phyloP scores from a whole-genome alignment of 2,329 filamentous ascomycete genomes.

The Cercospora zeina region DNA sequence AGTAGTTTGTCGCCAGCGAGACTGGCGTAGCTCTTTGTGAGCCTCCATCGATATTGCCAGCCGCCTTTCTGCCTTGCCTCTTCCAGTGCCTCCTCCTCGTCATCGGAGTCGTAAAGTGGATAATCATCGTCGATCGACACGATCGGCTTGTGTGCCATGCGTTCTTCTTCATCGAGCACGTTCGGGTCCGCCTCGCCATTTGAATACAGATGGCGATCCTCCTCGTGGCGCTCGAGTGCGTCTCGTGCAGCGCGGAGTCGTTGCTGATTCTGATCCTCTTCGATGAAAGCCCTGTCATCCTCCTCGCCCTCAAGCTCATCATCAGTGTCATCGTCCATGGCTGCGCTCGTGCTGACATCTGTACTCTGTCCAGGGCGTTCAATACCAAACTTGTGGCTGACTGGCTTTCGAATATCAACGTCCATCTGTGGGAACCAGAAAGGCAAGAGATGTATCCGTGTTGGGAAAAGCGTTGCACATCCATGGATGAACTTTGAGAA shows the following conservation, averaged over 20 bases:
- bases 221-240: slow-evolving; percentile 53
- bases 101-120: slow-evolving; percentile 85
- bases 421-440: slow-evolving; percentile 99
- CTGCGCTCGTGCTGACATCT: slow-evolving; percentile 74
- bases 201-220: slow-evolving; percentile 51
- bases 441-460: slow-evolving; percentile 82
- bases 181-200: slow-evolving; percentile 44
- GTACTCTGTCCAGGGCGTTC: slow-evolving; percentile 73
- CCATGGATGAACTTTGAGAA: slow-evolving; percentile 99
- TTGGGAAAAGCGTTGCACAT: slow-evolving; percentile 80
- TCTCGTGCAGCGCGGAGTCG: slow-evolving; percentile 54
- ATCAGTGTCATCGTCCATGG: slow-evolving; percentile 73
- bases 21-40: slow-evolving; percentile 53
- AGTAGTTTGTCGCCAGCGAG: slow-evolving; percentile 45
- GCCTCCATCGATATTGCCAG: slow-evolving; percentile 68
- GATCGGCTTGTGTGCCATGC: slow-evolving; percentile 64
- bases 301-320: slow-evolving; percentile 60
- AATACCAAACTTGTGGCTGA: slow-evolving; percentile 86
- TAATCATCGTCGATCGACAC: slow-evolving; percentile 65
- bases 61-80: slow-evolving; percentile 76
- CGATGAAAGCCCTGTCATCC: slow-evolving; percentile 53
- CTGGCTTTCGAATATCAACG: slow-evolving; percentile 91
- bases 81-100: slow-evolving; percentile 72
- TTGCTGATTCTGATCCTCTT: slow-evolving; percentile 48
- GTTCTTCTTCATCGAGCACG: slow-evolving; percentile 75